A percentile compares a stretch with the other conserved stretches of the same genome.
phyloP scores from a whole-genome alignment of 2,329 filamentous ascomycete genomes.

The Venturia asperata region DNA sequence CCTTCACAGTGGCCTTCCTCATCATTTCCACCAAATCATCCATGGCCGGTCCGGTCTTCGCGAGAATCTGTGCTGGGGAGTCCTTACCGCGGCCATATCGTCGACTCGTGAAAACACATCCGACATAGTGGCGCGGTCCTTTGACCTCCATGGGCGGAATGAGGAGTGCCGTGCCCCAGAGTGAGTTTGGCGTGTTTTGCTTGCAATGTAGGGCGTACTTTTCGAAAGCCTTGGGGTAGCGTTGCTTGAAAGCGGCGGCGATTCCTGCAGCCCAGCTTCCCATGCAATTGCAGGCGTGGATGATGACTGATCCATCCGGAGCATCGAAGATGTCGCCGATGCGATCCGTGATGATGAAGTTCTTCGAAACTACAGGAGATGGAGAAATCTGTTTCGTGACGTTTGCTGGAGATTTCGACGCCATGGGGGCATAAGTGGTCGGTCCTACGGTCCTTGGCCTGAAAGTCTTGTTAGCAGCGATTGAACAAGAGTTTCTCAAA shows the following conservation, averaged over 20 bases:
- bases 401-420: background rate
- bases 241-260: constrained; percentile 43
- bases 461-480: background rate
- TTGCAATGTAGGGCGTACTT: constrained; percentile 45
- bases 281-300: constrained; percentile 54
- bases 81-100: constrained; percentile 42
- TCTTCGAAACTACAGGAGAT: background rate
- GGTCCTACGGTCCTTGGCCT: background rate
- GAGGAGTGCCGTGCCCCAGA: constrained; percentile 44
- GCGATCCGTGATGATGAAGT: constrained; percentile 22
- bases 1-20: constrained; percentile 24
- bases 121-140: constrained; percentile 44
- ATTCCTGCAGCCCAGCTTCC: constrained; percentile 55
- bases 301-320: constrained; percentile 43
- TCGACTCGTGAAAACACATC: constrained; percentile 52
- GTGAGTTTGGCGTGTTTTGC: constrained; percentile 25
- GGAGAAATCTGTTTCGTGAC: background rate
- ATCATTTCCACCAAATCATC: constrained; percentile 42
- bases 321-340: constrained; percentile 48
- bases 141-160: constrained; percentile 44
- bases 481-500: background rate
- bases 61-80: constrained; percentile 39
- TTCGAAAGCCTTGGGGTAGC: constrained; percentile 46
- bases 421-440: background rate
- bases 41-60: constrained; percentile 44